A percentile compares a stretch with the other conserved stretches of the same genome.
Evolutionary conservation across 129 eudicot species (phyloP).

Genomic region (carrot (Daucus carota)): DNA sequence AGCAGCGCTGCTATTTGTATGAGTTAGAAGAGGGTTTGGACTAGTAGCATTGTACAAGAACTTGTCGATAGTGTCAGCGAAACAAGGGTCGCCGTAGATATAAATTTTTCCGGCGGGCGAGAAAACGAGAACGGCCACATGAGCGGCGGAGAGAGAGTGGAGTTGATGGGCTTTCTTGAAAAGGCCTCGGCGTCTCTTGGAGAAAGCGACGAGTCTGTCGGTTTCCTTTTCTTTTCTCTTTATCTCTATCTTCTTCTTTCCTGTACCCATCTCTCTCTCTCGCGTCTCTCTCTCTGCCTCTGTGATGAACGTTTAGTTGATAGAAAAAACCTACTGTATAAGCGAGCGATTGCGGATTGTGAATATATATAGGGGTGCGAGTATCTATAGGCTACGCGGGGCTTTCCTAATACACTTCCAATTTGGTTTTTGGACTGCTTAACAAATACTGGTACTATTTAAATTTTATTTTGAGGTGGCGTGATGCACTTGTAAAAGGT

Average conservation of each 20-base stretch:
- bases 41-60: background rate
- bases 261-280: background rate
- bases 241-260: conserved; percentile 17
- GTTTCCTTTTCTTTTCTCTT: conserved; percentile 1
- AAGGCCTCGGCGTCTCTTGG: conserved; percentile 10
- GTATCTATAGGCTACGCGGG: background rate
- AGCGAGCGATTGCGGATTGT: background rate
- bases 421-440: background rate
- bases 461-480: no score
- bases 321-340: background rate
- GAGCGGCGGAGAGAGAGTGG: background rate
- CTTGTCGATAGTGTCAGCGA: background rate
- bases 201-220: conserved; percentile 3
- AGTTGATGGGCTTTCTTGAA: conserved; percentile 12
- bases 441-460: no score
- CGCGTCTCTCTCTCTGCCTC: no score
- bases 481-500: no score
- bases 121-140: conserved; percentile 7
- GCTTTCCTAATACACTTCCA: background rate
- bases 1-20: no score
- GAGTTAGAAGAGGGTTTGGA: background rate
- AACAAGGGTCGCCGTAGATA: background rate
- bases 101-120: background rate
- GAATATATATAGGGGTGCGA: no score
- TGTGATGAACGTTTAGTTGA: background rate